Evolutionary conservation across 164 flowering plant genomes (phyloP).

Genomic region (Buxus sempervirens): DNA sequence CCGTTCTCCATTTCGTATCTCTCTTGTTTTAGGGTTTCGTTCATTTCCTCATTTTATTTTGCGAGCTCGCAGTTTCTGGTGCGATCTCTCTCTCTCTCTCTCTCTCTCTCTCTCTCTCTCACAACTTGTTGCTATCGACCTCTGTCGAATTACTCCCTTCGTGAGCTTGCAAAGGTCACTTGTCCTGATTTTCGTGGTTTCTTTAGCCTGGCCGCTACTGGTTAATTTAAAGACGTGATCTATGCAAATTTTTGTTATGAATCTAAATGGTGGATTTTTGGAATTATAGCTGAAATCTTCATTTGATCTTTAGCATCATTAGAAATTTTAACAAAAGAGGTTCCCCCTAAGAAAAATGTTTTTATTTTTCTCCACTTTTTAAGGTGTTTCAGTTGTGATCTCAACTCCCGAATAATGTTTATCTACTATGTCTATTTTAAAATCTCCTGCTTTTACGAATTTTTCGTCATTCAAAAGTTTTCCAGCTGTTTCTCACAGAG

Average conservation of each 20-base stretch:
- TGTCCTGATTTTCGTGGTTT: background rate
- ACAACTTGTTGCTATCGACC: too few species aligned
- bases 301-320: background rate
- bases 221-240: background rate
- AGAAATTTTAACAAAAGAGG: too few species aligned
- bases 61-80: constrained; percentile 12
- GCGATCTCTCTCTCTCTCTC: constrained; percentile 6
- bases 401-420: too few species aligned
- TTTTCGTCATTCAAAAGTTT: background rate
- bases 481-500: background rate
- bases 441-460: background rate
- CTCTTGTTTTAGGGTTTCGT: constrained; percentile 5
- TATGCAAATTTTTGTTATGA: background rate
- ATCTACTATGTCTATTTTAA: too few species aligned
- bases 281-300: background rate
- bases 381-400: background rate
- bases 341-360: too few species aligned
- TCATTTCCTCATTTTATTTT: background rate
- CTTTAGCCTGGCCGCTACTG: background rate
- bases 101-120: too few species aligned
- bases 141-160: background rate
- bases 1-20: constrained; percentile 8
- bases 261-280: background rate
- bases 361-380: too few species aligned
- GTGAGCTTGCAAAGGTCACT: background rate